These are phyloP conservation scores for Glonium stellatum DNA, from an alignment of 495 filamentous ascomycete species.

Conservation along the genomic window DNA sequence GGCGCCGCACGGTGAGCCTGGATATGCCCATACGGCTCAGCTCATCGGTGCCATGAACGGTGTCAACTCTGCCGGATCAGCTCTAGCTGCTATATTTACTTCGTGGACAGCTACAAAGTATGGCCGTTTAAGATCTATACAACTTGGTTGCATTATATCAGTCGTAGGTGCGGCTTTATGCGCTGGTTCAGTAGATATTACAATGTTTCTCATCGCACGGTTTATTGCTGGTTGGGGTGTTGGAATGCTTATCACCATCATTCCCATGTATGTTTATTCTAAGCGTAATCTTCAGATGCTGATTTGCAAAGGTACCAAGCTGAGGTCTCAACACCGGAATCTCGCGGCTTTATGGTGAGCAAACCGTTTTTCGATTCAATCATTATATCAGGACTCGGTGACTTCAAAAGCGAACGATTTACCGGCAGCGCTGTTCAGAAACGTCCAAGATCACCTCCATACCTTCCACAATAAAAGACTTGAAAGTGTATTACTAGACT, in stretches of 20 bases:
- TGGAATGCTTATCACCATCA: slow-evolving; percentile 42
- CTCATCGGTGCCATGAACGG: slow-evolving; percentile 46
- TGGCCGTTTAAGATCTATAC: slow-evolving; percentile 42
- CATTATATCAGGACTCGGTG: no score
- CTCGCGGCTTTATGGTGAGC: slow-evolving; percentile 38
- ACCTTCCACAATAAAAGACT: no score
- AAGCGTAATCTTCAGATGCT: no score
- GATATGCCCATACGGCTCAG: slow-evolving; percentile 44
- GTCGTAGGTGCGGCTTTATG: slow-evolving; percentile 44
- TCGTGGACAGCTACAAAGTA: slow-evolving; percentile 43
- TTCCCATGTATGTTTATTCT: slow-evolving; percentile 47
- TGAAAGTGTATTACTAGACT: no score
- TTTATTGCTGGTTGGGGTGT: slow-evolving; percentile 45
- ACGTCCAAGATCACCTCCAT: no score
- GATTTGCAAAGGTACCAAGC: no score
- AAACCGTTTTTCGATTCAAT: no score
- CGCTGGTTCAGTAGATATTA: slow-evolving; percentile 38
- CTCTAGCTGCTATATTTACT: slow-evolving; percentile 40
- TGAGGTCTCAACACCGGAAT: slow-evolving; percentile 38
- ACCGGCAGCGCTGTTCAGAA: no score
- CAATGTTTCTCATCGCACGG: slow-evolving; percentile 46
- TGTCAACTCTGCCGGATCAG: slow-evolving; percentile 43
- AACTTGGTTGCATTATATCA: slow-evolving; percentile 40
- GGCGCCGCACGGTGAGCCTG: slow-evolving; percentile 27
- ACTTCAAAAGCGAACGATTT: no score